These are phyloP conservation scores for Aspergillus oerlinghausenensis DNA, from an alignment of 2,329 filamentous ascomycete species.

Conservation along the genomic window DNA sequence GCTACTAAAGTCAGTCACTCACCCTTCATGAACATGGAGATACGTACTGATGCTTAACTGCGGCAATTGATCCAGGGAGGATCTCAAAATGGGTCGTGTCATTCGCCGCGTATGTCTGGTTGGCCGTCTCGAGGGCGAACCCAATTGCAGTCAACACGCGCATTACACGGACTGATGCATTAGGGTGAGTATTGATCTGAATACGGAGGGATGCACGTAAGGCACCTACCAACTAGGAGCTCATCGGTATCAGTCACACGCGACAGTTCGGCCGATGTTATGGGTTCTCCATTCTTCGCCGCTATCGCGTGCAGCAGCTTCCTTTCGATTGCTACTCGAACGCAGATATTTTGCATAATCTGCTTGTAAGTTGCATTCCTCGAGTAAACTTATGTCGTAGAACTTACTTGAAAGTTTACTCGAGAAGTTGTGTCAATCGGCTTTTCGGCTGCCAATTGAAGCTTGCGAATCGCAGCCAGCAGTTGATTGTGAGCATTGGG, in stretches of 20 bases:
- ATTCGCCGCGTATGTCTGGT: constrained; percentile 16
- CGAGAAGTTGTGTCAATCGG: constrained; percentile 15
- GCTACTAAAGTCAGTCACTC: background rate
- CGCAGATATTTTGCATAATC: constrained; percentile 18
- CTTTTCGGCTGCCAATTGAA: constrained; percentile 13
- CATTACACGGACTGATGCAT: constrained; percentile 13
- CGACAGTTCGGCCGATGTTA: constrained; percentile 10
- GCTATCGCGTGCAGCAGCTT: constrained; percentile 8
- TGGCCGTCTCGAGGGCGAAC: constrained; percentile 10
- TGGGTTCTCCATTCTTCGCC: background rate
- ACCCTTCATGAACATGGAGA: background rate
- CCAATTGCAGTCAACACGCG: constrained; percentile 15
- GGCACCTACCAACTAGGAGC: constrained; percentile 7
- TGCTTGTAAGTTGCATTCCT: background rate
- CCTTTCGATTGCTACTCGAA: constrained; percentile 10
- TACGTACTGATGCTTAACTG: constrained; percentile 15
- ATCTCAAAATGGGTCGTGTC: constrained; percentile 13
- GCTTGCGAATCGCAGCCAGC: constrained; percentile 10
- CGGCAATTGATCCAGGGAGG: constrained; percentile 13
- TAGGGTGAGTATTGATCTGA: background rate
- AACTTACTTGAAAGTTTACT: constrained; percentile 12
- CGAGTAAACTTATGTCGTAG: no score
- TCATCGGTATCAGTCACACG: constrained; percentile 5
- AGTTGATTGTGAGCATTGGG: constrained; percentile 8
- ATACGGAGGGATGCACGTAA: background rate